Conservation (phyloP, 441 rosid species). For the Adansonia madagascariensis region DNA sequence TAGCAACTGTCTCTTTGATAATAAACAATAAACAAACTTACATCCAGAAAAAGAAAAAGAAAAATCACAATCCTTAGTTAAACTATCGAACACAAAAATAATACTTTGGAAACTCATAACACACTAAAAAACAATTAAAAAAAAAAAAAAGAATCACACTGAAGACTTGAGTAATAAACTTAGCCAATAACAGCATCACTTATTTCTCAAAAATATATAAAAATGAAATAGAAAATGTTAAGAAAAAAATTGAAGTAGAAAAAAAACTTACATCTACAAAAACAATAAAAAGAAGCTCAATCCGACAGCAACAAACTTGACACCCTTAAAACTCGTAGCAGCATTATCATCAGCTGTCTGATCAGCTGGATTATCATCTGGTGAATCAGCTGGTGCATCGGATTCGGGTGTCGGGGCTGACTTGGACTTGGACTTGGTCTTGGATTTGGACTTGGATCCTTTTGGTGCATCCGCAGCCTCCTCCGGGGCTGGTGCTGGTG, state of each 20-base stretch:
- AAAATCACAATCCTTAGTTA: slow-evolving; percentile 23
- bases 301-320: slow-evolving; percentile 41
- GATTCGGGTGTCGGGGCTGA: slow-evolving; percentile 44
- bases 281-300: slow-evolving; percentile 57
- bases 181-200: slow-evolving; percentile 28
- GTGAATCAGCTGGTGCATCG: slow-evolving; percentile 73
- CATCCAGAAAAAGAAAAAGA: background rate
- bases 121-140: background rate
- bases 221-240: background rate
- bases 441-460: slow-evolving; percentile 37
- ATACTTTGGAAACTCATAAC: slow-evolving; percentile 7
- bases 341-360: slow-evolving; percentile 56
- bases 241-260: background rate
- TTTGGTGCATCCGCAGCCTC: slow-evolving; percentile 56
- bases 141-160: slow-evolving; percentile 24
- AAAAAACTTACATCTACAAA: slow-evolving; percentile 48
- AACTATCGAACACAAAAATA: slow-evolving; percentile 18
- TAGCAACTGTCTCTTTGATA: slow-evolving; percentile 23
- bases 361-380: slow-evolving; percentile 56
- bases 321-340: slow-evolving; percentile 45
- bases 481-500: slow-evolving; percentile 46
- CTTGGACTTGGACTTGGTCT: slow-evolving; percentile 21
- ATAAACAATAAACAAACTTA: slow-evolving; percentile 7
- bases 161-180: slow-evolving; percentile 25
- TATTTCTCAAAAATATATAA: slow-evolving; percentile 38